A percentile compares a stretch with the other conserved stretches of the same genome.
These are phyloP conservation scores for Triangularia verruculosa DNA, from an alignment of 2,329 filamentous ascomycete genomes.

Conservation along the genomic window DNA sequence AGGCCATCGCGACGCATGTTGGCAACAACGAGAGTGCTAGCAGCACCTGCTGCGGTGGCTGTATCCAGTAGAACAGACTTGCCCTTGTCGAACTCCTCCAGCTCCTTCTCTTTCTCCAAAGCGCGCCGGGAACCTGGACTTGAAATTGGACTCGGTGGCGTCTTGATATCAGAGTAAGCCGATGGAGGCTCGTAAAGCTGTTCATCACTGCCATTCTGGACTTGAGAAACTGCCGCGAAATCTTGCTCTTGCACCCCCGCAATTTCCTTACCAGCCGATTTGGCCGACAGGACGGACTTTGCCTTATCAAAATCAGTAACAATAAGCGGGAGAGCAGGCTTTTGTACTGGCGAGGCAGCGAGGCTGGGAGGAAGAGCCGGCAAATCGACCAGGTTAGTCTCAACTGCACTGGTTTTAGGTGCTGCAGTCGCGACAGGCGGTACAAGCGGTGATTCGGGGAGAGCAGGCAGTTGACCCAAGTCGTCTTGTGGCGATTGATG, in stretches of 20 bases:
- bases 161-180: slow-evolving; percentile 22
- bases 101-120: slow-evolving; percentile 9
- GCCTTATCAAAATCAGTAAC: background rate
- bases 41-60: slow-evolving; percentile 11
- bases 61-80: slow-evolving; percentile 6
- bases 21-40: slow-evolving; percentile 20
- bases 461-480: background rate
- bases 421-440: background rate
- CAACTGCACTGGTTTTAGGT: background rate
- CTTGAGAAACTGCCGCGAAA: slow-evolving; percentile 7
- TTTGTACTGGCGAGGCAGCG: background rate
- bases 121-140: slow-evolving; percentile 4
- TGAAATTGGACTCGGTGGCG: slow-evolving; percentile 9
- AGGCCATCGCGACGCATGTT: slow-evolving; percentile 19
- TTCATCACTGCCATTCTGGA: background rate
- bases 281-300: background rate
- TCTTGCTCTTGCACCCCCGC: slow-evolving; percentile 11
- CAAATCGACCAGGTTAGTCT: background rate
- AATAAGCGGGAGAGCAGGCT: background rate
- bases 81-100: slow-evolving; percentile 13
- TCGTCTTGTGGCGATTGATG: background rate
- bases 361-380: slow-evolving; percentile 10
- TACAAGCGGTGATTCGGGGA: background rate
- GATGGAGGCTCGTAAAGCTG: slow-evolving; percentile 5
- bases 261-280: slow-evolving; percentile 6